Evolutionary conservation across 192 early-diverging fungal genomes (phyloP).

Genomic region (Fimicolochytrium jonesii): DNA sequence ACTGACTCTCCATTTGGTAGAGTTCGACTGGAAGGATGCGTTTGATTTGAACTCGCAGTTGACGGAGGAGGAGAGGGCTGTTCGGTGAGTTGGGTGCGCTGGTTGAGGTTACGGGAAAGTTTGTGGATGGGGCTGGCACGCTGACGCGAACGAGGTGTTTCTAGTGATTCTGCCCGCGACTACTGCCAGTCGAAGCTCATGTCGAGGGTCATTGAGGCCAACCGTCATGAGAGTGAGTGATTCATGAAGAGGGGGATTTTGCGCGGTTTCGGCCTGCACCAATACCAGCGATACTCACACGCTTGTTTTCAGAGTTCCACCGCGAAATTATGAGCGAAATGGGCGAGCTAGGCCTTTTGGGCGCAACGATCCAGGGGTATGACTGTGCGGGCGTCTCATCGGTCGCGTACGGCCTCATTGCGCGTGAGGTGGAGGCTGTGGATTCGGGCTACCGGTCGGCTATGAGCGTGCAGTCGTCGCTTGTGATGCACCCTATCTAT

Average conservation of each 20-base stretch:
- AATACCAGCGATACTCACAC: neutral
- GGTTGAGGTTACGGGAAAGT: too few relatives aligned
- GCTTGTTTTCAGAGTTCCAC: constrained; percentile 65
- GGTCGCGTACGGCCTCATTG: constrained; percentile 93
- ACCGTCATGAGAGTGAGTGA: constrained; percentile 67
- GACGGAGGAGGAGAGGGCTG: constrained; percentile 84
- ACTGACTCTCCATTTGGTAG: too few relatives aligned
- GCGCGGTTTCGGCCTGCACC: neutral
- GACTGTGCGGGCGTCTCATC: constrained; percentile 97
- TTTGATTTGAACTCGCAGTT: constrained; percentile 77
- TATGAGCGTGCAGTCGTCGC: constrained; percentile 97
- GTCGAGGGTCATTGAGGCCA: constrained; percentile 79
- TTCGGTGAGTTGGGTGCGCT: constrained; percentile 44
- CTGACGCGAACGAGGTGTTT: too few relatives aligned
- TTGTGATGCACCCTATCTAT: constrained; percentile 98
- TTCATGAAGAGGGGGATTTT: neutral
- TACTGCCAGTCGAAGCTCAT: constrained; percentile 89
- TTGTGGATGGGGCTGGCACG: too few relatives aligned
- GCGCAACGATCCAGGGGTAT: constrained; percentile 91
- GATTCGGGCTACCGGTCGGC: constrained; percentile 96
- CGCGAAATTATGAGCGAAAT: constrained; percentile 87
- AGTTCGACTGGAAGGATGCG: constrained; percentile 65
- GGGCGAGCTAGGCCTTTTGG: constrained; percentile 89
- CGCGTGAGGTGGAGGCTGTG: constrained; percentile 93
- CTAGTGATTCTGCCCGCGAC: constrained; percentile 69